A percentile compares a stretch with the other conserved stretches of the same genome.
These are phyloP conservation scores for Daldinia grandis DNA, from an alignment of 495 filamentous ascomycete genomes.

Conservation along the genomic window DNA sequence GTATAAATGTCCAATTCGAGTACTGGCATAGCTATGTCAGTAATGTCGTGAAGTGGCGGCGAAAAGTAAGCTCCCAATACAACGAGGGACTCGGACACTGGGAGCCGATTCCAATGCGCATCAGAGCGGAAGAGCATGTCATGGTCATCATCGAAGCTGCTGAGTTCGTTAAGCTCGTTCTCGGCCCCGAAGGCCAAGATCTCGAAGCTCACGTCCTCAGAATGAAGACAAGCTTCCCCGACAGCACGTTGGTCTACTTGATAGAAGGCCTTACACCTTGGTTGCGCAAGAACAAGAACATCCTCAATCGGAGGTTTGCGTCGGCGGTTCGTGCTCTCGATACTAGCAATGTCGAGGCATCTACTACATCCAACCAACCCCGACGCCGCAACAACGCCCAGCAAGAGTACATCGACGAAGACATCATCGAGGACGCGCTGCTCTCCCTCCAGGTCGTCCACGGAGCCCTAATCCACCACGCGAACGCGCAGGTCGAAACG, in stretches of 20 bases:
- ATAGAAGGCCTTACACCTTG: constrained; percentile 75
- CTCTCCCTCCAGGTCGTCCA: constrained; percentile 76
- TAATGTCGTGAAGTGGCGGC: constrained; percentile 76
- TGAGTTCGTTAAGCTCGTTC: constrained; percentile 72
- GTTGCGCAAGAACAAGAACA: constrained; percentile 74
- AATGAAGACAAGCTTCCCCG: constrained; percentile 63
- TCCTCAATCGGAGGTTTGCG: constrained; percentile 71
- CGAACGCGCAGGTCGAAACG: constrained; percentile 66
- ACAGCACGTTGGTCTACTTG: constrained; percentile 71
- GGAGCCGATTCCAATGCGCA: constrained; percentile 67
- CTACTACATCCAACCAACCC: constrained; percentile 21
- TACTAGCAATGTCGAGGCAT: constrained; percentile 7
- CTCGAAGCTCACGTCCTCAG: constrained; percentile 68
- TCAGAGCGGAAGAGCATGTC: constrained; percentile 71
- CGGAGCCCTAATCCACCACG: constrained; percentile 75
- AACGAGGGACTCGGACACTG: constrained; percentile 69
- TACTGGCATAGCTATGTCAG: constrained; percentile 59
- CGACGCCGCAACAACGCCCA: constrained; percentile 53
- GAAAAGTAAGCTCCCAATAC: constrained; percentile 70
- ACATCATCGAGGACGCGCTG: constrained; percentile 76
- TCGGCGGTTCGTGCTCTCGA: constrained; percentile 69
- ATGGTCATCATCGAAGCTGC: constrained; percentile 71
- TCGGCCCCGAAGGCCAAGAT: constrained; percentile 54
- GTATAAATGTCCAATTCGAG: constrained; percentile 51
- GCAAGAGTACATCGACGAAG: constrained; percentile 69